Conservation (phyloP, 805 yeast genomes). For the Sporopachydermia quercuum region DNA sequence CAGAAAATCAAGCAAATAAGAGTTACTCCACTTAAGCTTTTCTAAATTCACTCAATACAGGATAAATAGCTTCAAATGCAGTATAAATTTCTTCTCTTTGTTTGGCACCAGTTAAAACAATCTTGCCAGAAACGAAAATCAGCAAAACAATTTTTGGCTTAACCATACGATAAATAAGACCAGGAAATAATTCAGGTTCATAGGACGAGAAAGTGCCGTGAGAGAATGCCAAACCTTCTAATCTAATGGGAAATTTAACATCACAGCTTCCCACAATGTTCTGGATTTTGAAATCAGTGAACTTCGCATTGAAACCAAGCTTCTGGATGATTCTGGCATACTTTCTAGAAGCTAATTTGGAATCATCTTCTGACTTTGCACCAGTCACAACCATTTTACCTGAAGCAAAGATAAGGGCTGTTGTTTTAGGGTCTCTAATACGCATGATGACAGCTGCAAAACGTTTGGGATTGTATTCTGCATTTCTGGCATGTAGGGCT, state of each 20-base stretch:
- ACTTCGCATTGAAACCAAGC: constrained; percentile 94
- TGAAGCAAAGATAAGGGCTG: constrained; percentile 93
- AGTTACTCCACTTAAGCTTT: constrained; percentile 32
- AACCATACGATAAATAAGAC: constrained; percentile 97
- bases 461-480: constrained; percentile 95
- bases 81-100: constrained; percentile 97
- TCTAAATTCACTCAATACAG: constrained; percentile 95
- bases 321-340: constrained; percentile 97
- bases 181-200: constrained; percentile 97
- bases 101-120: constrained; percentile 96
- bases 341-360: constrained; percentile 94
- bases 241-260: constrained; percentile 91
- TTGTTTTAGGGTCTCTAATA: constrained; percentile 96
- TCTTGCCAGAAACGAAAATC: constrained; percentile 93
- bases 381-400: constrained; percentile 99
- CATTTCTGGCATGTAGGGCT: constrained; percentile 96
- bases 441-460: constrained; percentile 99
- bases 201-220: constrained; percentile 98
- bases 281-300: constrained; percentile 95
- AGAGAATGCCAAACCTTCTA: constrained; percentile 93
- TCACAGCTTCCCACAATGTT: constrained; percentile 98
- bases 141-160: constrained; percentile 93
- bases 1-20: too few species aligned
- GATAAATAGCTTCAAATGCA: constrained; percentile 96
- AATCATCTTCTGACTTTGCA: constrained; percentile 96